These are phyloP conservation scores for Myxozyma monticola DNA, from an alignment of 805 yeast genomes.

Conservation along the genomic window DNA sequence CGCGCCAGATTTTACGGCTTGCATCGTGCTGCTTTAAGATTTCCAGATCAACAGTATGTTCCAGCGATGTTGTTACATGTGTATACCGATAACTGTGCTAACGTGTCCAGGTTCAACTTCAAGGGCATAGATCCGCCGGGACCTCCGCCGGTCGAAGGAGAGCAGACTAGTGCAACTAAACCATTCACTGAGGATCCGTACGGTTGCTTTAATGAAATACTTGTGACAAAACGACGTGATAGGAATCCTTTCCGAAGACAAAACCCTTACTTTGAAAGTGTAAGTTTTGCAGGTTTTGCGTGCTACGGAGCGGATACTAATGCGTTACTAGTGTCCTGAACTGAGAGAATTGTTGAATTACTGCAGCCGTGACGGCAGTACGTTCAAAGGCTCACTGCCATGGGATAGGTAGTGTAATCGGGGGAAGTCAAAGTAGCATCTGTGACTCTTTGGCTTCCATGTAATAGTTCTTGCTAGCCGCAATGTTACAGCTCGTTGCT, in stretches of 20 bases:
- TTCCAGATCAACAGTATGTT: slow-evolving; percentile 21
- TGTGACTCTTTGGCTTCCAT: too few relatives aligned
- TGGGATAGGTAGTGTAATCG: slow-evolving; percentile 30
- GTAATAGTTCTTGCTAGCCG: too few relatives aligned
- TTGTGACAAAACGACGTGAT: slow-evolving; percentile 23
- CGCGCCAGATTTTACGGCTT: slow-evolving; percentile 50
- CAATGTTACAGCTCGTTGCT: too few relatives aligned
- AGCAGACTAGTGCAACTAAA: slow-evolving; percentile 17
- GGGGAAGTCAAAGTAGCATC: too few relatives aligned
- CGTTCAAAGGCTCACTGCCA: slow-evolving; percentile 28
- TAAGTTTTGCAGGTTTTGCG: slow-evolving; percentile 1
- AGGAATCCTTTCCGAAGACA: slow-evolving; percentile 33
- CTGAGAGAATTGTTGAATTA: slow-evolving; percentile 19
- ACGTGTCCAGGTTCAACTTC: slow-evolving; percentile 12
- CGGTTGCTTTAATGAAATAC: slow-evolving; percentile 26
- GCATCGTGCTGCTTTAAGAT: slow-evolving; percentile 33
- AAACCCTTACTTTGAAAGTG: slow-evolving; percentile 26
- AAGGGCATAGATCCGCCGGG: slow-evolving; percentile 32
- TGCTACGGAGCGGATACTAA: background rate
- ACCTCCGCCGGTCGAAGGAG: slow-evolving; percentile 21
- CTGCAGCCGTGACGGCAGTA: slow-evolving; percentile 21
- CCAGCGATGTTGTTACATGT: background rate
- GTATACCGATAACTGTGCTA: background rate
- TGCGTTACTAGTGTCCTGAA: slow-evolving; percentile 28
- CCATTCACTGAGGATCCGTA: slow-evolving; percentile 34